Evolutionary conservation across 495 filamentous ascomycete species (phyloP).

Genomic region (Penicillium antarcticum): DNA sequence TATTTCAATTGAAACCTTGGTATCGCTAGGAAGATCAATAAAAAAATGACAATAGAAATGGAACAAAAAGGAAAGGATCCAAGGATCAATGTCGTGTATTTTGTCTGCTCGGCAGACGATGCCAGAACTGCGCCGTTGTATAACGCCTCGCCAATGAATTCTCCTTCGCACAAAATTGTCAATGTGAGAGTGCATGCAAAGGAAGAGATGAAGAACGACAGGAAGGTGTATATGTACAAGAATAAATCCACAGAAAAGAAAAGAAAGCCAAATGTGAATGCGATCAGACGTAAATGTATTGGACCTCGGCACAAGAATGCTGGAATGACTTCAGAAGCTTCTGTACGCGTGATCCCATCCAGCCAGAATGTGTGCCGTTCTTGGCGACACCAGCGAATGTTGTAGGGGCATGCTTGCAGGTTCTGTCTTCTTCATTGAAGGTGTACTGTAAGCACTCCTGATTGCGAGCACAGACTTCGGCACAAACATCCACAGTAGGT

Average conservation of each 20-base stretch:
- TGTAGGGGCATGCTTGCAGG: conserved; percentile 31
- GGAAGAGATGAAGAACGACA: background rate
- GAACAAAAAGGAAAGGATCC: background rate
- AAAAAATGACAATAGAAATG: background rate
- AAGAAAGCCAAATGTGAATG: background rate
- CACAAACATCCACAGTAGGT: conserved; percentile 30
- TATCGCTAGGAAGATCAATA: background rate
- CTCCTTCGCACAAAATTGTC: background rate
- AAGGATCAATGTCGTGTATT: background rate
- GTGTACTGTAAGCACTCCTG: conserved; percentile 42
- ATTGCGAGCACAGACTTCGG: conserved; percentile 33
- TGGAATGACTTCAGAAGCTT: conserved; percentile 22
- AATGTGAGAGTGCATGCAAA: background rate
- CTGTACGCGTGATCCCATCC: conserved; percentile 27
- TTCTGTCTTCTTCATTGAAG: conserved; percentile 24
- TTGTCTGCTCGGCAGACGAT: conserved; percentile 15
- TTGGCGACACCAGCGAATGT: conserved; percentile 22
- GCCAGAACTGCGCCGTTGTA: conserved; percentile 3
- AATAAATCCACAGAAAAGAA: background rate
- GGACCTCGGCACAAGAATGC: conserved; percentile 25
- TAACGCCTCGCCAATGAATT: conserved; percentile 20
- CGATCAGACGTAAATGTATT: conserved; percentile 24
- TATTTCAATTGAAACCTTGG: background rate
- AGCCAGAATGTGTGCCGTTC: conserved; percentile 27
- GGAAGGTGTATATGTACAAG: conserved; percentile 10